phyloP scores from a whole-genome alignment of 345 rosid genomes.

The Brassica incana region DNA sequence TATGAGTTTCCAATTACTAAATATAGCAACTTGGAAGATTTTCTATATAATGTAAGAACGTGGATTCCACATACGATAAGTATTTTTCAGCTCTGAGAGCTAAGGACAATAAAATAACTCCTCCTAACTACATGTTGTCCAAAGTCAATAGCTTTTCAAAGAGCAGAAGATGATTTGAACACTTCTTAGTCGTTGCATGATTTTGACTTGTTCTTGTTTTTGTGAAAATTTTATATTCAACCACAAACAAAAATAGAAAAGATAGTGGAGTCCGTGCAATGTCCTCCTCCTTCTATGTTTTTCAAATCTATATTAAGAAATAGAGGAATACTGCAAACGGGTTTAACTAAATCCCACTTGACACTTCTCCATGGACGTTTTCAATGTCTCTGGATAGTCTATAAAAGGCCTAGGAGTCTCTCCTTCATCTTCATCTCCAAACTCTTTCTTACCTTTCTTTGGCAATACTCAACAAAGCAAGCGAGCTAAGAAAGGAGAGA shows the following conservation, averaged over 20 bases:
- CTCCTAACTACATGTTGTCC: not conserved
- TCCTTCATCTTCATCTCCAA: conserved; percentile 10
- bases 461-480: conserved; percentile 17
- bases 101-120: too few relatives aligned
- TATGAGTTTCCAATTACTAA: not conserved
- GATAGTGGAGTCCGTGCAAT: conserved; percentile 32
- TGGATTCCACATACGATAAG: not conserved
- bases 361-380: conserved; percentile 26
- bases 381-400: conserved; percentile 28
- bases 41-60: not conserved
- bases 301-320: conserved; percentile 18
- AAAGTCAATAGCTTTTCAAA: conserved; percentile 21
- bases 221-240: not conserved
- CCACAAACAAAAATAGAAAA: not conserved
- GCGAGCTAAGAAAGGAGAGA: conserved; percentile 2
- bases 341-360: conserved; percentile 15
- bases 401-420: conserved; percentile 29
- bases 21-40: not conserved
- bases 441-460: conserved; percentile 3
- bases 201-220: conserved; percentile 5
- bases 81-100: not conserved
- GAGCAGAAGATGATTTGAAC: not conserved
- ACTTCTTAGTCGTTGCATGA: conserved; percentile 11
- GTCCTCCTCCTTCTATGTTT: not conserved
- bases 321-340: conserved; percentile 17